phyloP scores from a whole-genome alignment of 1,284 basidiomycete genomes.

The Fomes fomentarius region DNA sequence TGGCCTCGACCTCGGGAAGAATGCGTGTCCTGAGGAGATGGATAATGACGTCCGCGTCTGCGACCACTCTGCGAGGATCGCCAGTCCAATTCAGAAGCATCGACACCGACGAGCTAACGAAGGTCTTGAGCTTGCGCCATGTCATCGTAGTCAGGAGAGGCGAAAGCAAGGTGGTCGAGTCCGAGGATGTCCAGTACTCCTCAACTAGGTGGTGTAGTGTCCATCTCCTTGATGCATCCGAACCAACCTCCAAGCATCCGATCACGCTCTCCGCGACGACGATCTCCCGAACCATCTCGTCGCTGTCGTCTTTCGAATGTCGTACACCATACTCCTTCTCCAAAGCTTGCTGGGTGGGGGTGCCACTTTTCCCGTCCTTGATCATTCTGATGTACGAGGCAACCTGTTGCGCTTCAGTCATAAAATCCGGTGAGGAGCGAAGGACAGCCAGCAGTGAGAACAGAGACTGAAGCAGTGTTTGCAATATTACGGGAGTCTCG shows the following conservation, averaged over 20 bases:
- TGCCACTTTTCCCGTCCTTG: slow-evolving; percentile 34
- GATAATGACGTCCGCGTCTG: slow-evolving; percentile 40
- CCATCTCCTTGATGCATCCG: slow-evolving; percentile 34
- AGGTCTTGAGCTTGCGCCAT: slow-evolving; percentile 43
- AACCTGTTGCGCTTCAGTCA: slow-evolving; percentile 31
- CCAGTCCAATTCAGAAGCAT: slow-evolving; percentile 34
- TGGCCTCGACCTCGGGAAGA: slow-evolving; percentile 50
- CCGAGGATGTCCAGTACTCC: slow-evolving; percentile 52
- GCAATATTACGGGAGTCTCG: slow-evolving; percentile 50
- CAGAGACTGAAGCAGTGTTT: slow-evolving; percentile 54
- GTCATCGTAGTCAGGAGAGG: slow-evolving; percentile 37
- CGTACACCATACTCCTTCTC: slow-evolving; percentile 42
- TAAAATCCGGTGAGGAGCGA: slow-evolving; percentile 22
- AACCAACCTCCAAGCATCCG: slow-evolving; percentile 39
- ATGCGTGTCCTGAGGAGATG: slow-evolving; percentile 48
- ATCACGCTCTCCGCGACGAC: slow-evolving; percentile 40
- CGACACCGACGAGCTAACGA: slow-evolving; percentile 40
- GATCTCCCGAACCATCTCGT: slow-evolving; percentile 29
- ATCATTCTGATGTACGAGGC: slow-evolving; percentile 34
- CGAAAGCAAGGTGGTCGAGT: slow-evolving; percentile 32
- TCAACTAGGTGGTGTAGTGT: slow-evolving; percentile 35
- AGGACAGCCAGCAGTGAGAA: slow-evolving; percentile 51
- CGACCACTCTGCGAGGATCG: slow-evolving; percentile 16
- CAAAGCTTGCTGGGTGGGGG: slow-evolving; percentile 33
- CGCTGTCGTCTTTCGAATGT: slow-evolving; percentile 34